A percentile compares a stretch with the other conserved stretches of the same genome.
Evolutionary conservation across 140 eudicot species (phyloP).

Genomic region (Anethum foeniculum): DNA sequence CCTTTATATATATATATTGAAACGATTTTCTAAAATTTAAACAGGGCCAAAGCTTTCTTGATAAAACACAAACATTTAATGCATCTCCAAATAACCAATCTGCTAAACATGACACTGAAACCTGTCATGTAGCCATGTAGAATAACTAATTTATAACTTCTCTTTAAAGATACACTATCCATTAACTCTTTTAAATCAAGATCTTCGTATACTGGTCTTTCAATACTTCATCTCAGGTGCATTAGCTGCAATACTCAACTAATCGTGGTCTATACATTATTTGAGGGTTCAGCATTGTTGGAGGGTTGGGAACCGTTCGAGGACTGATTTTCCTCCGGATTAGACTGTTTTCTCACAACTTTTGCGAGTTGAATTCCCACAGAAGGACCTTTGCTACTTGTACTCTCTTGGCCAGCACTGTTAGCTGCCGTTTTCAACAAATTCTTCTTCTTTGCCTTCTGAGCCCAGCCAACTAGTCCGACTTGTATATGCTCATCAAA

Average conservation of each 20-base stretch:
- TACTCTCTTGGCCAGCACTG: slow-evolving; percentile 26
- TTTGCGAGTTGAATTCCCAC: slow-evolving; percentile 16
- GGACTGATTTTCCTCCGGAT: slow-evolving; percentile 13
- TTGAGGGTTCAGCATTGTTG: slow-evolving; percentile 9
- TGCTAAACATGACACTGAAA: not conserved
- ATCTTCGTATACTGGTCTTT: not conserved
- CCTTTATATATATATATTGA: too few relatives aligned
- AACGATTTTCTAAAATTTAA: not conserved
- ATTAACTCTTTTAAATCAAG: not conserved
- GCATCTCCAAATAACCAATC: not conserved
- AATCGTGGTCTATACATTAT: not conserved
- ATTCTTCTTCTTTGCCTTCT: slow-evolving; percentile 53
- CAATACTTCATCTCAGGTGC: not conserved
- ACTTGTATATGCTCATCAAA: slow-evolving; percentile 76
- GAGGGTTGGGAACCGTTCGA: slow-evolving; percentile 11
- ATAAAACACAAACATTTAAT: not conserved
- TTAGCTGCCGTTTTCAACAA: slow-evolving; percentile 23
- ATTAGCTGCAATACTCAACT: not conserved
- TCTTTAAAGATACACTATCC: not conserved
- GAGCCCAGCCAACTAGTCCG: slow-evolving; percentile 89
- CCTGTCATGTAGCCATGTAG: not conserved
- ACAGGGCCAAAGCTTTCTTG: not conserved
- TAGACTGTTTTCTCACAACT: slow-evolving; percentile 12
- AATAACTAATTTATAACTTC: not conserved
- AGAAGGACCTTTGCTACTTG: slow-evolving; percentile 12